These are phyloP conservation scores for Schizophyllum amplum DNA, from an alignment of 1,284 basidiomycete genomes.

Conservation along the genomic window DNA sequence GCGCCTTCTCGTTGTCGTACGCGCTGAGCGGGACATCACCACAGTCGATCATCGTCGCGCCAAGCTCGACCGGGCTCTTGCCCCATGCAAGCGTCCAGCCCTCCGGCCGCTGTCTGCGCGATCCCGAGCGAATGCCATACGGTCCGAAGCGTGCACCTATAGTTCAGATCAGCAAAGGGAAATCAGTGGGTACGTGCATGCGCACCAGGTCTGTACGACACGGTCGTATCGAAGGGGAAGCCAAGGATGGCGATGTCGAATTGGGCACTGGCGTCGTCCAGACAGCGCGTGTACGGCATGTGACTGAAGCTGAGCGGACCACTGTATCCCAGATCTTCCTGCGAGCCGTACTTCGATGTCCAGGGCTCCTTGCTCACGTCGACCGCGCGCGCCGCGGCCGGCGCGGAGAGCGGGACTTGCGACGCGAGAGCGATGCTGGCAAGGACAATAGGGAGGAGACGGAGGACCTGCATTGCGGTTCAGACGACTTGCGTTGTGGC, in stretches of 20 bases:
- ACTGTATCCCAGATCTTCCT: slow-evolving; percentile 15
- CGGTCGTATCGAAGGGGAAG: slow-evolving; percentile 60
- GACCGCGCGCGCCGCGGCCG: background rate
- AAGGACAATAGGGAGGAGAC: background rate
- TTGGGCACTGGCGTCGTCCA: slow-evolving; percentile 34
- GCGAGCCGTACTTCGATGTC: slow-evolving; percentile 19
- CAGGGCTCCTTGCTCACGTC: slow-evolving; percentile 16
- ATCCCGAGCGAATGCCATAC: slow-evolving; percentile 55
- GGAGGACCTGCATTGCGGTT: background rate
- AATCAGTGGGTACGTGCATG: background rate
- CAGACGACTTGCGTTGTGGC: background rate
- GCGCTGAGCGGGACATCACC: slow-evolving; percentile 54
- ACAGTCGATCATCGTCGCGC: slow-evolving; percentile 50
- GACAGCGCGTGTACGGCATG: slow-evolving; percentile 42
- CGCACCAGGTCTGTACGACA: slow-evolving; percentile 41
- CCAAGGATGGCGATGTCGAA: slow-evolving; percentile 61
- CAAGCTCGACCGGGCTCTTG: slow-evolving; percentile 40
- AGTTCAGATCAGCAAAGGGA: background rate
- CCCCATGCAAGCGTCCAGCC: slow-evolving; percentile 47
- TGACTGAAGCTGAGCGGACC: slow-evolving; percentile 56
- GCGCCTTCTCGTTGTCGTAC: slow-evolving; percentile 52
- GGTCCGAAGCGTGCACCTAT: slow-evolving; percentile 61
- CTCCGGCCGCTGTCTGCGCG: slow-evolving; percentile 37
- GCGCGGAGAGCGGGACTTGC: background rate
- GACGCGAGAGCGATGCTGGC: background rate